These are phyloP conservation scores for Colletotrichum paranaense DNA, from an alignment of 2,329 filamentous ascomycete genomes.

Conservation along the genomic window DNA sequence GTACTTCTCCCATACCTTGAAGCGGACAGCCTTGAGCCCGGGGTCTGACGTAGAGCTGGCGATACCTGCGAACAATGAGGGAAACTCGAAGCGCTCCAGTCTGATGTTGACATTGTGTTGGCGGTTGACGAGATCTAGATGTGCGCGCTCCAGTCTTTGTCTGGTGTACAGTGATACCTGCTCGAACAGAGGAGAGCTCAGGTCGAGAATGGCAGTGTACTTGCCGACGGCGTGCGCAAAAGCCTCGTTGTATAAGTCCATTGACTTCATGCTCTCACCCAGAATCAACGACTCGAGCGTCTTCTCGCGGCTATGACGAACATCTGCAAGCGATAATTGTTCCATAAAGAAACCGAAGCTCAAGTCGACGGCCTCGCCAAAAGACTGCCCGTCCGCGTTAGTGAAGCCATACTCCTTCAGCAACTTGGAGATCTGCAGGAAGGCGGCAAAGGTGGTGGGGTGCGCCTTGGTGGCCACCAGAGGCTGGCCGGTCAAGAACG, in stretches of 20 bases:
- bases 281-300: slow-evolving; percentile 91
- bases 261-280: slow-evolving; percentile 86
- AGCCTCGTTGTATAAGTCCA: slow-evolving; percentile 87
- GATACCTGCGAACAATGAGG: slow-evolving; percentile 87
- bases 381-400: slow-evolving; percentile 66
- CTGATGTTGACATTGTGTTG: slow-evolving; percentile 77
- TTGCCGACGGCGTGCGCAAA: slow-evolving; percentile 93
- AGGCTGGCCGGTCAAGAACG: slow-evolving; percentile 72
- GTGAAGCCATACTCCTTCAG: slow-evolving; percentile 69
- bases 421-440: slow-evolving; percentile 64
- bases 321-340: slow-evolving; percentile 81
- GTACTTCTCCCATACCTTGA: slow-evolving; percentile 83
- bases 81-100: slow-evolving; percentile 91
- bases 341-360: slow-evolving; percentile 83
- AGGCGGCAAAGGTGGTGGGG: slow-evolving; percentile 64
- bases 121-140: slow-evolving; percentile 81
- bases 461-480: slow-evolving; percentile 67
- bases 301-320: slow-evolving; percentile 85
- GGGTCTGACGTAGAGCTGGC: slow-evolving; percentile 83
- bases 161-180: slow-evolving; percentile 78
- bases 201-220: slow-evolving; percentile 76
- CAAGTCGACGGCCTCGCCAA: slow-evolving; percentile 69
- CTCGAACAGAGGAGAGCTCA: slow-evolving; percentile 76
- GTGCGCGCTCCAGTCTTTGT: slow-evolving; percentile 84
- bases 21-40: slow-evolving; percentile 83